These are phyloP conservation scores for Fraxinus xanthoxyloides DNA, from an alignment of 305 asterid genomes.

Conservation along the genomic window DNA sequence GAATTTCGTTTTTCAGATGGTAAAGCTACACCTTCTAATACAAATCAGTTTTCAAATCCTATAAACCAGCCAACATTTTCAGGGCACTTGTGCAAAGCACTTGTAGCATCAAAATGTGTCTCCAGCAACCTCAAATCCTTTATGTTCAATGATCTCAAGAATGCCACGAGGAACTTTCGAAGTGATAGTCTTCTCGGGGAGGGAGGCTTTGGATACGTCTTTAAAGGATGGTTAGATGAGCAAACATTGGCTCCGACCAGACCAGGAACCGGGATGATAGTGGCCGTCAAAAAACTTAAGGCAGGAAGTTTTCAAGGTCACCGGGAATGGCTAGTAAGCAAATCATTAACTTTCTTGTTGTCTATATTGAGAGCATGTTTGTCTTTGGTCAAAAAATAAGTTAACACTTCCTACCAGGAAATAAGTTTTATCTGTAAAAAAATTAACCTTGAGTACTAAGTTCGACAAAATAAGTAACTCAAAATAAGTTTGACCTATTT, in stretches of 20 bases:
- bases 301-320: conserved; percentile 49
- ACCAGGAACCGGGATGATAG: conserved; percentile 44
- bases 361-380: background rate
- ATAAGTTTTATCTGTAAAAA: background rate
- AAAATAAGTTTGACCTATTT: background rate
- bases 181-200: conserved; percentile 45
- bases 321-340: conserved; percentile 50
- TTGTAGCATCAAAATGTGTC: conserved; percentile 15
- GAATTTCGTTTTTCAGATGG: conserved; percentile 15
- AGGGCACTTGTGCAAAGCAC: background rate
- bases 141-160: conserved; percentile 39
- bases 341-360: background rate
- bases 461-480: background rate
- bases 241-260: conserved; percentile 27
- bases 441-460: background rate
- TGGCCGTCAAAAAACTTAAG: conserved; percentile 46
- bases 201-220: conserved; percentile 52
- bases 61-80: conserved; percentile 12
- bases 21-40: conserved; percentile 22
- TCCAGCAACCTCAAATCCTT: conserved; percentile 38
- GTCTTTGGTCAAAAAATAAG: background rate
- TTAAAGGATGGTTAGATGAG: conserved; percentile 48
- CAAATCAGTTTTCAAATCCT: conserved; percentile 15
- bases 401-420: background rate
- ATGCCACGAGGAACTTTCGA: conserved; percentile 38